Evolutionary conservation across 2,329 filamentous ascomycete species (phyloP).

Genomic region (Rhinocladiella similis): DNA sequence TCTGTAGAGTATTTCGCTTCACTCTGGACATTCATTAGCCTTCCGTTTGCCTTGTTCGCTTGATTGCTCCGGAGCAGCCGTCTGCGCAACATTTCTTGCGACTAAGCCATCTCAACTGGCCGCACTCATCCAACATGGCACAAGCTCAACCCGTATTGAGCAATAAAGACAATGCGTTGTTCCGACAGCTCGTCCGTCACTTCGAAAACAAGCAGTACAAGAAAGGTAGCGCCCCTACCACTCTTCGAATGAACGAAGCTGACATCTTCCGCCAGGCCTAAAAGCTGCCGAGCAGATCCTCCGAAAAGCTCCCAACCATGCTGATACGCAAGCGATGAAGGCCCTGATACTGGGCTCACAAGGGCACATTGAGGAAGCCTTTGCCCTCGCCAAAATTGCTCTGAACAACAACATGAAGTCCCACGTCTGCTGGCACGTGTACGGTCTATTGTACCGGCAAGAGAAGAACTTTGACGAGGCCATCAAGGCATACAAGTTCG

Average conservation of each 20-base stretch:
- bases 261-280: slow-evolving; percentile 58
- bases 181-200: slow-evolving; percentile 89
- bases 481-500: slow-evolving; percentile 98
- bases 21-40: slow-evolving; percentile 15
- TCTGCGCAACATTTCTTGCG: background rate
- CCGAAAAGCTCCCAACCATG: slow-evolving; percentile 91
- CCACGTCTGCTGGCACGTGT: slow-evolving; percentile 99
- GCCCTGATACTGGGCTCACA: slow-evolving; percentile 92
- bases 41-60: background rate
- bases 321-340: slow-evolving; percentile 98
- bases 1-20: slow-evolving; percentile 10
- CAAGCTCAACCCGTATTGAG: slow-evolving; percentile 43
- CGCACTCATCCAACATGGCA: slow-evolving; percentile 23
- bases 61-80: background rate
- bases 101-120: background rate
- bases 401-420: slow-evolving; percentile 97
- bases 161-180: slow-evolving; percentile 90
- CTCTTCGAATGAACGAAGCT: slow-evolving; percentile 6
- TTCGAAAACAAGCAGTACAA: slow-evolving; percentile 99
- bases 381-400: slow-evolving; percentile 86
- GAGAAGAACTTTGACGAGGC: slow-evolving; percentile 99
- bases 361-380: slow-evolving; percentile 91
- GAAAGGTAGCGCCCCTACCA: slow-evolving; percentile 54
- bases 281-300: slow-evolving; percentile 97
- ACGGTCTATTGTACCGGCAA: slow-evolving; percentile 87